Percentiles rank a stretch among this genome's conserved stretches.
These are phyloP conservation scores for Vigna radiata DNA, from an alignment of 306 rosid genomes.

Conservation along the genomic window DNA sequence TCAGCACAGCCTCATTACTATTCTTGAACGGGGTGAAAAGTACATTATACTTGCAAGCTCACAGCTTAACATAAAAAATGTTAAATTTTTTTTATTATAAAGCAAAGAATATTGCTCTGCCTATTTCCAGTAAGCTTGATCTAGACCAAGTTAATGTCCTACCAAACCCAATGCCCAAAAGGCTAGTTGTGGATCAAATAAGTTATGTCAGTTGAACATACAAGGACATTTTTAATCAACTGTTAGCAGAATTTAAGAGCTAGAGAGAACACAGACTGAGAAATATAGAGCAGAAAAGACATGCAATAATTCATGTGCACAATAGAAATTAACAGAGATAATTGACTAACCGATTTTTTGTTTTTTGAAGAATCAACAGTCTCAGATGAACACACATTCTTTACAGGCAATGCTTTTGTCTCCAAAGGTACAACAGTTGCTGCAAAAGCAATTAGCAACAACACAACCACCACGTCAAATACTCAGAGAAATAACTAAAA, in stretches of 20 bases:
- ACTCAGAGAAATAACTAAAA: conserved; percentile 38
- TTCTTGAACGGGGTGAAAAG: neutral
- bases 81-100: neutral
- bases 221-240: conserved; percentile 18
- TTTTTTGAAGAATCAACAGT: conserved; percentile 57
- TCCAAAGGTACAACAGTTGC: conserved; percentile 56
- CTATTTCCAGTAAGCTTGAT: conserved; percentile 21
- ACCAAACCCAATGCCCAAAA: conserved; percentile 25
- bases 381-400: conserved; percentile 56
- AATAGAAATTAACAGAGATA: conserved; percentile 38
- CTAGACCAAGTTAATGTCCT: neutral
- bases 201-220: conserved; percentile 4
- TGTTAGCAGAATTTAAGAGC: conserved; percentile 4
- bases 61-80: conserved; percentile 12
- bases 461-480: conserved; percentile 43
- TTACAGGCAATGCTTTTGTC: conserved; percentile 47
- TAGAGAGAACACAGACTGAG: neutral
- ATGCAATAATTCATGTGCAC: conserved; percentile 4
- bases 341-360: conserved; percentile 70
- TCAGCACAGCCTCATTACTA: neutral
- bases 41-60: conserved; percentile 5
- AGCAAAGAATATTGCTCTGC: conserved; percentile 1
- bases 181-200: neutral
- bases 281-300: conserved; percentile 4
- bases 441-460: conserved; percentile 51